Base-by-base conservation (phyloP, 2,329 filamentous ascomycete genomes). In the Tolypocladium sp. region DNA sequence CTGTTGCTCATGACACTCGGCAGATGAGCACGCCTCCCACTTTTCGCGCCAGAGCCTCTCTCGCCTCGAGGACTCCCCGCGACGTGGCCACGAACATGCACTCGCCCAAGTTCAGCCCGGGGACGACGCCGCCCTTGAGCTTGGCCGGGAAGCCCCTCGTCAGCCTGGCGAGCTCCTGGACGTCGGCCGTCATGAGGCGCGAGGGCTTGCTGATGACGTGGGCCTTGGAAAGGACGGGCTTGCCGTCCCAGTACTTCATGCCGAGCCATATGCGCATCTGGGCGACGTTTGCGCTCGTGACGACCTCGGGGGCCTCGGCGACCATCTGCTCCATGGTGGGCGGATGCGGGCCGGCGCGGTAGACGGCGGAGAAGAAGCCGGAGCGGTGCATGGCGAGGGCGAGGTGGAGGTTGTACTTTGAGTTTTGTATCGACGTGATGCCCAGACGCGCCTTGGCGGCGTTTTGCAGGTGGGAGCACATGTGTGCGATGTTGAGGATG, bases 391-490 rank as follows among this genome's bases (percentile, higher is more conserved):
- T 82, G 42, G 89, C 88, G 25, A 94, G 82, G 57, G 85, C 82
- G 20, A 96, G 79, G 52, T 78, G 79, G 62, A 95, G 85, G 78
- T 94, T 92, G 71, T 92, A 85, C 65, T 92, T 92, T 56, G 85
- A 87, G 77, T 88, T 87, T 53, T 88, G 86, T 63, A 96, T 82
- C 9, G 91, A 95, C 38, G 92, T 96, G 56, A 96, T 80, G 65
- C 88, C 90, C 0, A 97, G 85, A 1, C 88, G 86, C n/a, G 90
- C 91, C 68, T 86, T 86, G 59, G 89, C 89, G 65, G 90, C 90
- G 79, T 97, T 97, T 74, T 94, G 90, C 59, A 97, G 82, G 78
- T 96, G 92, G 65, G 91, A 92, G 81, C 90, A 95, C 76, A 92
- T 85, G 79, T 93, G 79, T 67, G 85, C 82, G 64, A 96, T 82